Conservation (phyloP, 768 basidiomycete genomes). For the Mycena venus region DNA sequence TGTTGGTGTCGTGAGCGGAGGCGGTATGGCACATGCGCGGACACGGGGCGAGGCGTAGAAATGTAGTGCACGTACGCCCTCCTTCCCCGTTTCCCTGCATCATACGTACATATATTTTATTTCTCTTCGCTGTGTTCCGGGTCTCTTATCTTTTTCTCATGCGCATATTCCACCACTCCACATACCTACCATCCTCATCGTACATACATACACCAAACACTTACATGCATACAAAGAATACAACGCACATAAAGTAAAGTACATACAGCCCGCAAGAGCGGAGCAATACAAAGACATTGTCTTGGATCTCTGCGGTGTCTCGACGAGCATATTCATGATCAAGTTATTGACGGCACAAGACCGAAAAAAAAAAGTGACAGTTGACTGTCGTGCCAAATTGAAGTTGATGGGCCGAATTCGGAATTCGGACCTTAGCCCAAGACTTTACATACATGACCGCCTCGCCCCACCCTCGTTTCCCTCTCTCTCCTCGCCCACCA, state of each 20-base stretch:
- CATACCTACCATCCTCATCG: slow-evolving; percentile 7
- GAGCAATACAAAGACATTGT: no score
- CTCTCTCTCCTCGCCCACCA: slow-evolving; percentile 25
- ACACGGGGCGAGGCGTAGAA: slow-evolving; percentile 39
- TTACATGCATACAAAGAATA: not conserved
- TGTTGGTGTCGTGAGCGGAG: no score
- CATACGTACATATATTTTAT: slow-evolving; percentile 18
- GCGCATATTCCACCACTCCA: slow-evolving; percentile 31
- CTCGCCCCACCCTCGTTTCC: not conserved
- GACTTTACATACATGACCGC: not conserved
- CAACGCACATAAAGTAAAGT: not conserved
- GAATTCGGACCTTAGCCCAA: not conserved
- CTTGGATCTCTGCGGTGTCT: no score
- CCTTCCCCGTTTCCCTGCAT: slow-evolving; percentile 38
- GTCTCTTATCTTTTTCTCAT: slow-evolving; percentile 2
- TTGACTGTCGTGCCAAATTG: no score
- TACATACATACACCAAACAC: slow-evolving; percentile 17
- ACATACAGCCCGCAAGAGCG: no score
- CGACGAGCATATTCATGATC: no score
- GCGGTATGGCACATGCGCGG: no score
- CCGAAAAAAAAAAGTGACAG: no score
- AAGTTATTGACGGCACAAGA: no score
- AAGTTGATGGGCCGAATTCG: not conserved
- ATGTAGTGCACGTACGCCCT: slow-evolving; percentile 62
- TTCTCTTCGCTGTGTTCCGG: slow-evolving; percentile 4